Base-by-base conservation (phyloP, 2,329 filamentous ascomycete species). In the Alternaria sp. region DNA sequence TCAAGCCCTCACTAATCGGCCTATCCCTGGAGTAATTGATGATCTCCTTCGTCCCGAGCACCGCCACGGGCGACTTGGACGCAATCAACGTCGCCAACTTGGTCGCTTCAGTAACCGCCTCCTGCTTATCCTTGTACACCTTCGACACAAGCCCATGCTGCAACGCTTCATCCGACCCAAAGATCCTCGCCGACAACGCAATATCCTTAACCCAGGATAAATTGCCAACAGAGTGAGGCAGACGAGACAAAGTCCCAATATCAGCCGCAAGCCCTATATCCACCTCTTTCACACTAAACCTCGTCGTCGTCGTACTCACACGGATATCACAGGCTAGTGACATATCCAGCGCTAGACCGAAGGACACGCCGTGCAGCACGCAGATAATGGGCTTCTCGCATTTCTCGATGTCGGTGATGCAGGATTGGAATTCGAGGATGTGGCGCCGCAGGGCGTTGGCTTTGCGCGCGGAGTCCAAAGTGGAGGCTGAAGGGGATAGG, bases 1-100 rank as follows among this genome's bases (percentile, higher is more conserved):
- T 88, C 77, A 98, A 81, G 50, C 89, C 93, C 70, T 97, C 93
- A 49, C 87, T 87, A 26, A 97, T 88, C 3, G 86, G 85, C 77
- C 93, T 88, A 79, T 97, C 94, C 72, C 92, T 86, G 32, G 90
- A 91, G 75, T 90, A 93, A 79, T 96, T 93, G 75, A 97, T 77
- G 66, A 97, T 81, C 81, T 96, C 91, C 83, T 97, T 97, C 9
- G 93, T 97, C 6, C 92, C 90, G 82, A 93, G 88, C 67, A 95
- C 91, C 2, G 93, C 93, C 21, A 98, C 89, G 0, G 95, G 95
- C 74, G 92, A 96, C 86, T 97, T 97, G 17, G 79, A 83, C 26
- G 92, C 91, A 62, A 97, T 87, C 73, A 89, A 72, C 11, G 75
- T 80, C 1, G 90, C 93, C 73, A 92, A 75, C 66, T 87, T 84